A percentile compares a stretch with the other conserved stretches of the same genome.
Conservation (phyloP, 2,329 filamentous ascomycete species). For the Simplicillium aogashimaense region DNA sequence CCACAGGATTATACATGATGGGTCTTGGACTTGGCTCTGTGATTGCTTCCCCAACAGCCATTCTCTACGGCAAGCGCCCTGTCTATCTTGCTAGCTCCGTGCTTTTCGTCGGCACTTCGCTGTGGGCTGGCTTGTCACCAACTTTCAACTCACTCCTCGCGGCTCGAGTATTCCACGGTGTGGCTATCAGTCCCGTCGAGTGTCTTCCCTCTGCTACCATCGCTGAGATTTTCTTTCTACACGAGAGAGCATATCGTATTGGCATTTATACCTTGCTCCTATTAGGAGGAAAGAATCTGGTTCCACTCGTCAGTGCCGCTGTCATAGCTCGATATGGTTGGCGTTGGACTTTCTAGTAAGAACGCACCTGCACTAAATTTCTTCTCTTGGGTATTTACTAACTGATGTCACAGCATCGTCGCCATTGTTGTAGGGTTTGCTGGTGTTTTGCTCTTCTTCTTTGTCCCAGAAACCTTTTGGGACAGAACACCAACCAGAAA, state of each 20-base stretch:
- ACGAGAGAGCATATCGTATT: conserved; percentile 85
- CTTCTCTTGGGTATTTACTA: conserved; percentile 9
- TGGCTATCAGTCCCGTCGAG: conserved; percentile 83
- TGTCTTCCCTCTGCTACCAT: conserved; percentile 89
- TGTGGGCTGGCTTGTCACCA: conserved; percentile 83
- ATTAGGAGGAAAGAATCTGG: conserved; percentile 82
- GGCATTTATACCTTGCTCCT: conserved; percentile 88
- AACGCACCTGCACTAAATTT: conserved; percentile 3
- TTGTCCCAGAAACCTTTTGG: conserved; percentile 95
- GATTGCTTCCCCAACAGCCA: conserved; percentile 80
- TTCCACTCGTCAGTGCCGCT: conserved; percentile 77
- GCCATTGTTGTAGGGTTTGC: conserved; percentile 69
- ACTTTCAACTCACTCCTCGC: conserved; percentile 70
- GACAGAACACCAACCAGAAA: conserved; percentile 59
- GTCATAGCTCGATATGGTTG: conserved; percentile 71
- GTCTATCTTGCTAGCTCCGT: conserved; percentile 74
- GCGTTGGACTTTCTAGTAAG: conserved; percentile 85
- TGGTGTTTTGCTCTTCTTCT: conserved; percentile 68
- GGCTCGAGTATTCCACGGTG: conserved; percentile 77
- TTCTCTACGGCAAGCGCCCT: conserved; percentile 80
- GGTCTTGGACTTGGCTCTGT: conserved; percentile 80
- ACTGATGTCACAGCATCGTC: conserved; percentile 51
- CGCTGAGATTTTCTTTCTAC: conserved; percentile 91
- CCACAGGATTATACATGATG: conserved; percentile 90
- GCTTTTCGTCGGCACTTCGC: conserved; percentile 63